Percentiles rank a stretch among this genome's conserved stretches.
Conservation (phyloP, 805 yeast genomes). For the Metschnikowia santaceciliae region DNA sequence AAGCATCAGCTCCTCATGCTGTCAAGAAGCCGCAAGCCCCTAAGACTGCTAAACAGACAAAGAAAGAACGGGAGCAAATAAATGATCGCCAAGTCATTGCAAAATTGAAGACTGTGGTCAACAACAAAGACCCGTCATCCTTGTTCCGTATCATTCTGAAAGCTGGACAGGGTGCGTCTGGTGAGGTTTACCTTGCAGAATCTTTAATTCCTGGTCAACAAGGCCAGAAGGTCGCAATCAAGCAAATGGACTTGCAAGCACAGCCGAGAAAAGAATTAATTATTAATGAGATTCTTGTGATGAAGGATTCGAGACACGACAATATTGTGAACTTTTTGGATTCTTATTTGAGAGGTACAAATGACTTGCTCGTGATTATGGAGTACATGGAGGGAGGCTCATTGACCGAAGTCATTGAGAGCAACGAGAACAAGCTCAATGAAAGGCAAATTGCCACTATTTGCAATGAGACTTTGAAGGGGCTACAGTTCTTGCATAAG, state of each 20-base stretch:
- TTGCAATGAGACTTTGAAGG: slow-evolving; percentile 85
- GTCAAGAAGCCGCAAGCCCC: slow-evolving; percentile 7
- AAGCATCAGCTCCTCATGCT: neutral
- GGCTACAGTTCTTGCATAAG: slow-evolving; percentile 85
- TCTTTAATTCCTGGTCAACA: slow-evolving; percentile 48
- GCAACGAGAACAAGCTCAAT: slow-evolving; percentile 63
- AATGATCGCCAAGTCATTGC: slow-evolving; percentile 86
- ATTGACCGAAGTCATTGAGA: slow-evolving; percentile 90
- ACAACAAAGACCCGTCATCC: slow-evolving; percentile 81
- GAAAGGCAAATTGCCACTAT: slow-evolving; percentile 92
- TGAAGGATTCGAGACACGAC: slow-evolving; percentile 93
- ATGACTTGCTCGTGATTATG: slow-evolving; percentile 98
- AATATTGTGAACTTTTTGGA: slow-evolving; percentile 94
- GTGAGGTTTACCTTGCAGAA: slow-evolving; percentile 87
- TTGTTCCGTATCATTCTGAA: slow-evolving; percentile 71
- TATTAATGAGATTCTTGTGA: slow-evolving; percentile 91
- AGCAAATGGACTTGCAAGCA: slow-evolving; percentile 86
- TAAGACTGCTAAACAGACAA: slow-evolving; percentile 38
- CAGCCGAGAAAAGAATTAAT: slow-evolving; percentile 95
- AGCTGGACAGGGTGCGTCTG: slow-evolving; percentile 98
- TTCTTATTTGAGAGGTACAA: slow-evolving; percentile 73
- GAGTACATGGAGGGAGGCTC: slow-evolving; percentile 99
- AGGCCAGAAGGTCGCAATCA: slow-evolving; percentile 77
- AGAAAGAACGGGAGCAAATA: slow-evolving; percentile 45
- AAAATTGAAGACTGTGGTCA: slow-evolving; percentile 77